Percentiles rank a stretch among this genome's conserved stretches.
Evolutionary conservation across 2,329 filamentous ascomycete species (phyloP).

Genomic region (Blastomyces parvus): DNA sequence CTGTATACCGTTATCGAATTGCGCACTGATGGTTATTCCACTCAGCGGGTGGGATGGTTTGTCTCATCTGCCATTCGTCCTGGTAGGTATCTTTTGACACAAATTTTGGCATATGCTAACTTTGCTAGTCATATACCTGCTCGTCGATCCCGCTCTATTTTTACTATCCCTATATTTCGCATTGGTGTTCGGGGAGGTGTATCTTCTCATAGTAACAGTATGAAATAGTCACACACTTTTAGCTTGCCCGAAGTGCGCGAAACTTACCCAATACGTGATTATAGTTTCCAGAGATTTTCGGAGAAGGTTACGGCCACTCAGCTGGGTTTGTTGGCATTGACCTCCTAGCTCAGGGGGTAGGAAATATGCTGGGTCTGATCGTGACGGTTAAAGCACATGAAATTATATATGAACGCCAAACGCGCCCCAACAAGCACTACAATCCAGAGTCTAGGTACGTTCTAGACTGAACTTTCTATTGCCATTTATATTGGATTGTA

Average conservation of each 20-base stretch:
- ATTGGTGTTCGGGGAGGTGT: conserved; percentile 8
- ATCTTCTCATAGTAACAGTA: conserved; percentile 8
- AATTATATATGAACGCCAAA: conserved; percentile 1
- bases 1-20: conserved; percentile 7
- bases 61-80: conserved; percentile 1
- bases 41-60: neutral
- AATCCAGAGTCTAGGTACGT: conserved; percentile 6
- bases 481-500: neutral
- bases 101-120: neutral
- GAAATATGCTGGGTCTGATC: conserved; percentile 5
- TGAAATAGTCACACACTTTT: neutral
- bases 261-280: neutral
- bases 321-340: conserved; percentile 7
- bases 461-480: neutral
- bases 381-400: neutral
- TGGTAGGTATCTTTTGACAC: neutral
- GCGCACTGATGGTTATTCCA: neutral
- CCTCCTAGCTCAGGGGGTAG: conserved; percentile 5
- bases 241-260: neutral
- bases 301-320: conserved; percentile 6
- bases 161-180: conserved; percentile 7
- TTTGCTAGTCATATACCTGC: conserved; percentile 2
- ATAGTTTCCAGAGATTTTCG: conserved; percentile 7
- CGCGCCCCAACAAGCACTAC: neutral
- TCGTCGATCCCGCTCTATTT: conserved; percentile 5